Evolutionary conservation across 108 stramenopile genomes (phyloP), one percentile per base, ranked within the genome.

Genomic region (Cylindrotheca closterium): DNA sequence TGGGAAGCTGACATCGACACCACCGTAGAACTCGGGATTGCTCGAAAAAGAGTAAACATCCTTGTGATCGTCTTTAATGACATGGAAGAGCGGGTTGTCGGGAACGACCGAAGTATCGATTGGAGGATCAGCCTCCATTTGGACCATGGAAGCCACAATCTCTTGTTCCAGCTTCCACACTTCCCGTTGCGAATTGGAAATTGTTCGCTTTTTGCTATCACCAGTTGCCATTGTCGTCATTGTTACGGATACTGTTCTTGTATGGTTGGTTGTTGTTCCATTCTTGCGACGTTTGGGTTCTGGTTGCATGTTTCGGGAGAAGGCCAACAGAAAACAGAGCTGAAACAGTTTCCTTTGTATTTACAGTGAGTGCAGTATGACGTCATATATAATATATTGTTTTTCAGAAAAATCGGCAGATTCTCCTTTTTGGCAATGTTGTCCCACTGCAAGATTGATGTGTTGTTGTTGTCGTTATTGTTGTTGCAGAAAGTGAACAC

Each of bases 1-100:
- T 19, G 78, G 62, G 55, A 78, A 89, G 27, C 78, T 74, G 4
- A 90, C 79, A 63, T 90, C 85, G 42, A 90, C 79, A 8, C 88
- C 88, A 17, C 88, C 88, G 52, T 74, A 79, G 24, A 78, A 74
- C 28, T 55, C 46, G 29, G 67, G 51, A 4, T 47, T 7, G 3
- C 29, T 58, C 8, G 57, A 58, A 42, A 58, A 68, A 18, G 57
- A 58, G 31, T 28, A 58, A 42, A 50, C 17, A 34, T 68, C 67
- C 17, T 19, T 28, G 30, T 58, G 48, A 33, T 58, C 26, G 30
- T 58, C 57, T n/a, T 31, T 10, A 15, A 68, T 21, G n/a, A 49
- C 26, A 32, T 37, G 50, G 51, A 68, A 68, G 19, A 27, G 2
- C 2, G 51, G 54, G 18, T 68, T 32, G 51, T 30, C 51, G 8